A percentile compares a stretch with the other conserved stretches of the same genome.
These are phyloP conservation scores for Russula brevipes DNA, from an alignment of 768 basidiomycete species.

Conservation along the genomic window DNA sequence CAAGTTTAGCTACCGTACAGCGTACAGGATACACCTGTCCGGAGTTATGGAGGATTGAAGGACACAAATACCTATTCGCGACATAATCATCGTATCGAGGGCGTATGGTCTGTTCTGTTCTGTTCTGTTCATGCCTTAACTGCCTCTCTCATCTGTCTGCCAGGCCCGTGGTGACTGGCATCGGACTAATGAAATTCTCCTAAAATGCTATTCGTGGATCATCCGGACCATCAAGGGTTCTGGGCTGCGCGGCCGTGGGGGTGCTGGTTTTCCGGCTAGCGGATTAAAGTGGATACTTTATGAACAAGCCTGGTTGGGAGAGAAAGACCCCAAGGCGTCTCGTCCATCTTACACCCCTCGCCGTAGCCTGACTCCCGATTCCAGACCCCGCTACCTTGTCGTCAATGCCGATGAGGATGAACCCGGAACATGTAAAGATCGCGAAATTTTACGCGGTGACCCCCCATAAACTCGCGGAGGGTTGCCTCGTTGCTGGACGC, in stretches of 20 bases:
- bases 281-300: constrained; percentile 88
- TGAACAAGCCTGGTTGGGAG: constrained; percentile 99
- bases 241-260: constrained; percentile 91
- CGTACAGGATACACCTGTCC: constrained; percentile 70
- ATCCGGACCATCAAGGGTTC: constrained; percentile 96
- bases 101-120: constrained; percentile 55
- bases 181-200: constrained; percentile 89
- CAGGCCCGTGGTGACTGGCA: constrained; percentile 98
- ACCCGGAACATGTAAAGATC: constrained; percentile 99
- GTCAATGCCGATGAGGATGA: constrained; percentile 70
- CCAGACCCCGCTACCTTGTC: constrained; percentile 89
- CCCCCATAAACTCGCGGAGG: constrained; percentile 96
- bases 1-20: constrained; percentile 58
- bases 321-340: constrained; percentile 73
- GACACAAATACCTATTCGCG: constrained; percentile 87
- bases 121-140: no score
- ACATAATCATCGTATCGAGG: constrained; percentile 91
- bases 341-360: neutral
- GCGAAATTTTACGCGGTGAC: constrained; percentile 95
- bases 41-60: constrained; percentile 88
- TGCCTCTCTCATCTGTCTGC: neutral
- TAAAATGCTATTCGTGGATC: constrained; percentile 96
- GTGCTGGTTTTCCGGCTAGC: constrained; percentile 91
- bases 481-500: constrained; percentile 94
- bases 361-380: neutral